Evolutionary conservation across 83 land plant species (phyloP).

Genomic region (Thuja plicata): DNA sequence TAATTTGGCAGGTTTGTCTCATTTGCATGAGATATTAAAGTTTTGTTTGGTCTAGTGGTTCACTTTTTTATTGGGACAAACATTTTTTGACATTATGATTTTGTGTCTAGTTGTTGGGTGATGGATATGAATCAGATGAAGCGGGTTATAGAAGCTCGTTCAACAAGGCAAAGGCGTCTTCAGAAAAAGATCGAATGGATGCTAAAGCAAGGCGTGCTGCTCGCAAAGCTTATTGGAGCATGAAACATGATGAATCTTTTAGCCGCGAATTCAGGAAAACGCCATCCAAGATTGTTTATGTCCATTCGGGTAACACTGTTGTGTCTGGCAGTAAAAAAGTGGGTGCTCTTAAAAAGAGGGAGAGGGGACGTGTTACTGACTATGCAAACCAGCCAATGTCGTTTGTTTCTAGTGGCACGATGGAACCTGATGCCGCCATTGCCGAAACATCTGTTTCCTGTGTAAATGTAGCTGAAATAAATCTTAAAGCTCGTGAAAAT

Average conservation of each 20-base stretch:
- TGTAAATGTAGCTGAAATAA: not conserved
- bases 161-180: not conserved
- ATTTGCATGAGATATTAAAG: not conserved
- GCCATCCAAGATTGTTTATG: conserved; percentile 6
- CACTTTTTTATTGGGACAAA: not conserved
- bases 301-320: not conserved
- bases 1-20: not conserved
- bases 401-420: conserved; percentile 82
- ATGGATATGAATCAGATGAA: not conserved
- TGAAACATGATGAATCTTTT: conserved; percentile 20
- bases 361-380: conserved; percentile 13
- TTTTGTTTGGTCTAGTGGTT: not conserved
- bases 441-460: conserved; percentile 21
- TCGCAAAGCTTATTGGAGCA: conserved; percentile 27
- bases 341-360: conserved; percentile 16
- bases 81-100: not conserved
- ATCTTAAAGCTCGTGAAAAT: not conserved
- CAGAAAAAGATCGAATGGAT: conserved; percentile 36
- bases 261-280: not conserved
- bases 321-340: conserved; percentile 8
- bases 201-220: conserved; percentile 35
- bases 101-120: conserved; percentile 26
- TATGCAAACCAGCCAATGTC: conserved; percentile 76
- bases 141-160: not conserved
- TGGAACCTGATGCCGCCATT: conserved; percentile 35